Evolutionary conservation across 495 filamentous ascomycete species (phyloP), one percentile per base, ranked within the genome.

Genomic region (Hyaloscypha hepaticicola): DNA sequence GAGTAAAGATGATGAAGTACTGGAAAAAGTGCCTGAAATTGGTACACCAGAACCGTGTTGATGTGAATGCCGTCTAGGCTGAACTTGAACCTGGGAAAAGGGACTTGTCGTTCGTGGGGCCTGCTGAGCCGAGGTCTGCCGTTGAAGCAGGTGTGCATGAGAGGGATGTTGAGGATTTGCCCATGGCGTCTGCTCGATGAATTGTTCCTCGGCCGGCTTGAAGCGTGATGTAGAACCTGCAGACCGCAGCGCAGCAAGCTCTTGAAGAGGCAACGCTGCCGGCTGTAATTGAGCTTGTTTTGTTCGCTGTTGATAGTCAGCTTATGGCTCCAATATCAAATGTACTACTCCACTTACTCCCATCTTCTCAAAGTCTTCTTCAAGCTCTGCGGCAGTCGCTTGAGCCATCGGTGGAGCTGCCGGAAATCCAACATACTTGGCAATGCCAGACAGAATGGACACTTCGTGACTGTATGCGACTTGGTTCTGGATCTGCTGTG

Each of bases 351-450:
- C 62, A 84, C 93, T 87, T 80, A 97, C 95, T 53, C 87, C 89
- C 83, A 99, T 97, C 65, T 87, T 89, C 72, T 91, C 87, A 41
- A 97, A 78, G 76, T 99, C 95, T 57, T 92, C 89, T 38, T 96
- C 90, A 26, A 92, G 76, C 65, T 96, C 92, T 21, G 85, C 79
- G 11, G 84, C 79, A 16, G 90, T 85, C 22, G 88, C 90, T 26
- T 87, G 83, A 27, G 82, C 77, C 66, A 99, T 85, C 12, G 87
- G 81, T 22, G 95, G 95, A n/a, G 94, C 94, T 33, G 94, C 94
- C 28, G 95, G 95, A 76, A 97, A 98, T 25, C 95, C 95, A 58
- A 96, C 85, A 75, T 97, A 91, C 74, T 96, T 97, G 7, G 93
- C 92, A 61, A 98, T 83, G 22, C 95, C 94, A 8, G 92, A 88